Conservation (phyloP, 2,329 filamentous ascomycete genomes). For the Cryphonectria carpinicola region DNA sequence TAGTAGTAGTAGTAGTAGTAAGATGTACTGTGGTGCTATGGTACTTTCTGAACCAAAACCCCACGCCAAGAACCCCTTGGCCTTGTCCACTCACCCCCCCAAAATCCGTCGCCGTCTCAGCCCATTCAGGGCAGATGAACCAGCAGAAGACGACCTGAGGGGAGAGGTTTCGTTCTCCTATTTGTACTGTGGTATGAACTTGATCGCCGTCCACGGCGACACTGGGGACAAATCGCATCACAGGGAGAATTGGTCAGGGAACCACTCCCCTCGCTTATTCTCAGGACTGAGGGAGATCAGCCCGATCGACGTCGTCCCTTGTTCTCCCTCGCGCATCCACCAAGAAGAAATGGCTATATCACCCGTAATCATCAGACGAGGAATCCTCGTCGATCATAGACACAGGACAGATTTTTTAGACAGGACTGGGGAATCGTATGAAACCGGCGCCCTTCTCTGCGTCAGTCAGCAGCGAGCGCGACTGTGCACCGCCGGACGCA, state of each 20-base stretch:
- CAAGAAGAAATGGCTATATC: background rate
- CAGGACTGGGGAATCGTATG: conserved; percentile 15
- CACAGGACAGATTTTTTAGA: background rate
- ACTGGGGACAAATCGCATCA: conserved; percentile 21
- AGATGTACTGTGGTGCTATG: background rate
- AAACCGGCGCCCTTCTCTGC: conserved; percentile 22
- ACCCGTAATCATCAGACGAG: background rate
- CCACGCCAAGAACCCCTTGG: conserved; percentile 8
- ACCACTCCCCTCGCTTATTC: conserved; percentile 16
- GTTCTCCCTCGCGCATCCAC: conserved; percentile 1
- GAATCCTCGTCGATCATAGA: background rate
- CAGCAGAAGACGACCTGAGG: background rate
- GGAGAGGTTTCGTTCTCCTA: background rate
- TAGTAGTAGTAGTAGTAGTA: background rate
- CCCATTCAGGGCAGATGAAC: conserved; percentile 4
- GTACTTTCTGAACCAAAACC: background rate
- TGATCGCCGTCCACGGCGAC: conserved; percentile 13
- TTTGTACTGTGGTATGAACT: background rate
- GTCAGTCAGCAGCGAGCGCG: conserved; percentile 7
- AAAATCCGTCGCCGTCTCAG: conserved; percentile 1
- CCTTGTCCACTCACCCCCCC: background rate
- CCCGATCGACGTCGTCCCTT: conserved; percentile 25
- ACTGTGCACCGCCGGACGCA: background rate
- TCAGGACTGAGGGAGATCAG: conserved; percentile 25
- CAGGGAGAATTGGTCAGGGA: conserved; percentile 4